phyloP scores from a whole-genome alignment of 495 filamentous ascomycete genomes.

The Penicillium macrosclerotiorum region DNA sequence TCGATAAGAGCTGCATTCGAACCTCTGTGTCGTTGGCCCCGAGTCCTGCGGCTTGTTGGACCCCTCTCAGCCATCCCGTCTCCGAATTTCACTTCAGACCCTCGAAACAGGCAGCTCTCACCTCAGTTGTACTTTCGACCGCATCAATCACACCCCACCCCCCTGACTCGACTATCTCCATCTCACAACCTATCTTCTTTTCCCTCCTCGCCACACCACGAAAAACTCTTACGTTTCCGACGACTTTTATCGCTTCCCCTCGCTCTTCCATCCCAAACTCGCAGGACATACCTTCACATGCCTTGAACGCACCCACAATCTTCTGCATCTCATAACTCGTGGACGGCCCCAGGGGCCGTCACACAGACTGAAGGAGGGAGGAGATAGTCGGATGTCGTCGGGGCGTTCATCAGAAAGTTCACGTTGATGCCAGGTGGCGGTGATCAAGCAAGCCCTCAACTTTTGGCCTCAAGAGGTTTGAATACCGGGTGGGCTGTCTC shows the following conservation, averaged over 20 bases:
- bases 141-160: background rate
- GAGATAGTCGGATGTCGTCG: constrained; percentile 21
- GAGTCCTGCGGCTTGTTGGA: too few species aligned
- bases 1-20: too few species aligned
- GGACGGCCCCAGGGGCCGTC: constrained; percentile 50
- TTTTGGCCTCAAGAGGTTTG: background rate
- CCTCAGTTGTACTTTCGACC: background rate
- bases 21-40: too few species aligned
- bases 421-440: background rate
- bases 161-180: too few species aligned
- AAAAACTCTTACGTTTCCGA: background rate
- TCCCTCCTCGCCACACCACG: background rate
- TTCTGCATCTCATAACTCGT: constrained; percentile 30
- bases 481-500: background rate
- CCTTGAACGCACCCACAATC: constrained; percentile 13
- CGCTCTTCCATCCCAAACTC: background rate
- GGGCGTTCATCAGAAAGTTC: background rate
- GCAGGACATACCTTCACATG: constrained; percentile 9
- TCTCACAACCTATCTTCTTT: too few species aligned
- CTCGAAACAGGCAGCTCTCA: too few species aligned
- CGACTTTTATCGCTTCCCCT: too few species aligned
- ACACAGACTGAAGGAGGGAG: constrained; percentile 37
- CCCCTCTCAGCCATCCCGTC: too few species aligned
- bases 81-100: too few species aligned
- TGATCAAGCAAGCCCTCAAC: background rate